Conservation (phyloP, 2,329 filamentous ascomycete species). For the Ophiostoma piceae region DNA sequence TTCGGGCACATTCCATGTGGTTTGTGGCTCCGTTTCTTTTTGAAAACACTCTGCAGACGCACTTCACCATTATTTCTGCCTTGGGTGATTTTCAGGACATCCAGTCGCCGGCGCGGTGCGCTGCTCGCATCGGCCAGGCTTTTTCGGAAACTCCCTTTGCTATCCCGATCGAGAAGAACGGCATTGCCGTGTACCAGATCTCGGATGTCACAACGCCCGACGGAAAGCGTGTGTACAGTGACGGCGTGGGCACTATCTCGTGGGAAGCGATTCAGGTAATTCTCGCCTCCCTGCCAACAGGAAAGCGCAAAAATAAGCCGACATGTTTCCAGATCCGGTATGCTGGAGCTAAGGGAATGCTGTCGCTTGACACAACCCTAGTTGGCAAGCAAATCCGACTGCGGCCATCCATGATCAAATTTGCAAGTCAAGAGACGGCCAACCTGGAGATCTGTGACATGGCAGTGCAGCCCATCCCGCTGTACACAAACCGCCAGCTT, state of each 20-base stretch:
- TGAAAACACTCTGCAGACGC: conserved; percentile 34
- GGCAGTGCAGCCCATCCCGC: conserved; percentile 59
- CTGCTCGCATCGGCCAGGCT: conserved; percentile 58
- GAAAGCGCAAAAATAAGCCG: conserved; percentile 41
- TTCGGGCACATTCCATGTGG: conserved; percentile 68
- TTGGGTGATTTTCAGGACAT: conserved; percentile 51
- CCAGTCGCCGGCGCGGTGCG: conserved; percentile 50
- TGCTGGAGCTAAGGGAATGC: conserved; percentile 71
- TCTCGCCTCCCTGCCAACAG: conserved; percentile 48
- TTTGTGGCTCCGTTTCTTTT: conserved; percentile 46
- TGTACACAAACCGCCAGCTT: conserved; percentile 71
- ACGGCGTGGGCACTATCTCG: conserved; percentile 74
- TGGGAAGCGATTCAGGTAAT: conserved; percentile 53
- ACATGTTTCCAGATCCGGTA: conserved; percentile 71
- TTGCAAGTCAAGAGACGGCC: conserved; percentile 48
- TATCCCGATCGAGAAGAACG: conserved; percentile 43
- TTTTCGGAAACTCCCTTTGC: conserved; percentile 71
- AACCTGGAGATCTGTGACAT: conserved; percentile 69
- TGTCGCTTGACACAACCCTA: conserved; percentile 61
- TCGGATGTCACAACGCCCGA: conserved; percentile 48
- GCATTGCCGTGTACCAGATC: conserved; percentile 37
- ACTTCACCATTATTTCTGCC: conserved; percentile 41
- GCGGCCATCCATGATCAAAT: conserved; percentile 76
- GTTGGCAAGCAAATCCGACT: conserved; percentile 55
- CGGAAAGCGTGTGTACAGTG: conserved; percentile 61